Evolutionary conservation across 176 grass and related monocot genomes (phyloP), one percentile per base, ranked within the genome.

Genomic region (Triticum timopheevii): DNA sequence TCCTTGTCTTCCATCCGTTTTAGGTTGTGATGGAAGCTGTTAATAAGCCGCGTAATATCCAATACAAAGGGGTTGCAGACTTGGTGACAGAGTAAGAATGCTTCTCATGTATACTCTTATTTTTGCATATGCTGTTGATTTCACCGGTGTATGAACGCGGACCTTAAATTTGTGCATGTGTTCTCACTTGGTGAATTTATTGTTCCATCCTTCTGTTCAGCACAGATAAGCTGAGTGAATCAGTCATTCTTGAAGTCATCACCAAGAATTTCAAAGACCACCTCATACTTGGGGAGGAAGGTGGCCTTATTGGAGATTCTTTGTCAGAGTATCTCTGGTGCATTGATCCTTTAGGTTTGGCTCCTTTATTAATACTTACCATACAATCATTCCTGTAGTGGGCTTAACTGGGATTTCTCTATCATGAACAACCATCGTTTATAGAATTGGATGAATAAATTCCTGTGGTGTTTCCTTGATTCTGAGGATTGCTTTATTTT

Each of bases 251-350:
- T 45, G 91, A 96, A 93, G 88, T 98, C 73, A 92, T 96, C 42
- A 98, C 76, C 7, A 94, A 92, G 82, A 89, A 85, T 78, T 98
- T 96, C 73, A 90, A 94, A 89, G 85, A 94, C 61, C 96, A 98
- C 73, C 88, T 98, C 83, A 98, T 98, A 90, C 96, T 98, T 76
- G 96, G 96, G 24, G 96, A 98, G 91, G 96, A 98, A 91, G 96
- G 96, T 73, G 96, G 96, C 79, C 78, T 98, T 81, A 93, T 98
- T 85, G 96, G 96, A 69, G 96, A 96, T 79, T 88, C 88, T 24
- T 80, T 88, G 49, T 96, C 96, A 54, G 93, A 96, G 33, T 98
- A 98, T 88, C 92, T 98, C 44, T 98, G 96, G 96, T 98, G 96
- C 90, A 98, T 98, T 84, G 96, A 98, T 77, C 96, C 93, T 65